phyloP scores from a whole-genome alignment of 331 rosid species.

The Erythrophleum ivorense region DNA sequence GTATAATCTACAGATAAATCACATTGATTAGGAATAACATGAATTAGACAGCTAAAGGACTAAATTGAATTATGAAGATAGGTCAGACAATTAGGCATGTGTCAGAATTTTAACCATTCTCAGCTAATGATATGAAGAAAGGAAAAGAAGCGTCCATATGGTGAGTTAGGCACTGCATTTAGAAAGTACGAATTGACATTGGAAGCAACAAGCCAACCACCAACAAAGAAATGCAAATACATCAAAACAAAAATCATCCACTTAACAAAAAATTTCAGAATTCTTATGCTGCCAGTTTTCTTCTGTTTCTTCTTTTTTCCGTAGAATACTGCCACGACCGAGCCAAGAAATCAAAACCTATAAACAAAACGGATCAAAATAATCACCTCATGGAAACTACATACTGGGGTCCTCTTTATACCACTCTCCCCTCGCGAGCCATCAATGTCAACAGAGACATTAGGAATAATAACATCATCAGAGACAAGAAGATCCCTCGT shows the following conservation, averaged over 20 bases:
- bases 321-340: slow-evolving; percentile 30
- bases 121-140: slow-evolving; percentile 2
- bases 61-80: background rate
- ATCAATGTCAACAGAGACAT: slow-evolving; percentile 71
- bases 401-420: slow-evolving; percentile 58
- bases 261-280: slow-evolving; percentile 19
- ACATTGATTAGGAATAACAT: background rate
- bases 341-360: slow-evolving; percentile 35
- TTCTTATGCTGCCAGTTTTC: slow-evolving; percentile 21
- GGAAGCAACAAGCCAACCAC: slow-evolving; percentile 25
- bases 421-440: slow-evolving; percentile 50
- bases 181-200: slow-evolving; percentile 28
- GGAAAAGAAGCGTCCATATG: slow-evolving; percentile 11
- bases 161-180: slow-evolving; percentile 31
- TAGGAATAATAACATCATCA: slow-evolving; percentile 58
- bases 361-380: slow-evolving; percentile 38
- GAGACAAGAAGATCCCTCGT: slow-evolving; percentile 66
- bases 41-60: background rate
- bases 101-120: slow-evolving; percentile 17
- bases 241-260: slow-evolving; percentile 7
- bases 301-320: background rate
- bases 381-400: slow-evolving; percentile 74
- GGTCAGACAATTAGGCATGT: background rate
- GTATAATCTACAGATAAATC: slow-evolving; percentile 1
- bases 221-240: slow-evolving; percentile 4